These are phyloP conservation scores for Trichoderma sp. DNA, from an alignment of 2,329 filamentous ascomycete genomes.

Conservation along the genomic window DNA sequence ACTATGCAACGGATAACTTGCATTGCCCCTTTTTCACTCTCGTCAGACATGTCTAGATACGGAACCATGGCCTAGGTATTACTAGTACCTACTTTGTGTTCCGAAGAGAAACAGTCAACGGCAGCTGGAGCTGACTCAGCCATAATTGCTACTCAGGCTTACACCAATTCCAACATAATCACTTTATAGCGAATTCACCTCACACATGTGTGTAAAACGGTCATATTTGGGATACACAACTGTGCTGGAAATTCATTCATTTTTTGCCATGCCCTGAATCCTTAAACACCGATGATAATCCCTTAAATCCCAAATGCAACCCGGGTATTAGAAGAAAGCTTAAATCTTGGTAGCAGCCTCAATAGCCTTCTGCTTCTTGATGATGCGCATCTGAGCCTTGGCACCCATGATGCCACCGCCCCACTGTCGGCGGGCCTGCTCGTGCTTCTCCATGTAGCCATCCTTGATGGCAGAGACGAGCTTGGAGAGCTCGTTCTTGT, in stretches of 20 bases:
- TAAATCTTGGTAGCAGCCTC: constrained; percentile 99
- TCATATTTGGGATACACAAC: constrained; percentile 29
- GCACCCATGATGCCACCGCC: constrained; percentile 99
- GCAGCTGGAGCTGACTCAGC: background rate
- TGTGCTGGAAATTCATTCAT: constrained; percentile 45
- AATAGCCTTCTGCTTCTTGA: constrained; percentile 92
- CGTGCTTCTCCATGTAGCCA: constrained; percentile 94
- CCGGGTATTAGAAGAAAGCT: constrained; percentile 44
- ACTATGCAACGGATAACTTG: background rate
- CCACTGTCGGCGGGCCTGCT: constrained; percentile 90
- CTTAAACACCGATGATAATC: constrained; percentile 43
- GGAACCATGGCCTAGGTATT: background rate
- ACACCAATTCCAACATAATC: background rate
- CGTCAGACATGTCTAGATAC: background rate
- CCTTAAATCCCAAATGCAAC: constrained; percentile 43
- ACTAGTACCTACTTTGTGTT: background rate
- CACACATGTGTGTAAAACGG: constrained; percentile 1
- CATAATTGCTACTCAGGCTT: background rate
- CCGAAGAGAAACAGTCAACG: background rate
- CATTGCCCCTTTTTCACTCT: background rate
- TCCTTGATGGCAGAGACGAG: constrained; percentile 96
- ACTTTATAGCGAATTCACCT: constrained; percentile 8
- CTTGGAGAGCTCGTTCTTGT: constrained; percentile 98
- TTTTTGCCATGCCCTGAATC: constrained; percentile 46
- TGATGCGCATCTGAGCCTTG: constrained; percentile 78